These are phyloP conservation scores for Xylariaceae sp. DNA, from an alignment of 2,329 filamentous ascomycete species.

Conservation along the genomic window DNA sequence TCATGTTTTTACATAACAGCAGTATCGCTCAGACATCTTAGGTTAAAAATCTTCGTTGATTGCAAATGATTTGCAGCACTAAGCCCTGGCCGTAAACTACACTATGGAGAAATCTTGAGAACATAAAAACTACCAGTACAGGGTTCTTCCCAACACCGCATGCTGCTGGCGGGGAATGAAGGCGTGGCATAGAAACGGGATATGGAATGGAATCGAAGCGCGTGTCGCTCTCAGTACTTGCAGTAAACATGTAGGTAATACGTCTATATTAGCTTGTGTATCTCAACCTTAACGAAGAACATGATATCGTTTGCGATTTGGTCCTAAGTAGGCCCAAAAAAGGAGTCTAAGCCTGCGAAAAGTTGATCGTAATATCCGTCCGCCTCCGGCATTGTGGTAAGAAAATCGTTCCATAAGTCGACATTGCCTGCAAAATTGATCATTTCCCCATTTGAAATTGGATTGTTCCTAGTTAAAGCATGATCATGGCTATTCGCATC, in stretches of 20 bases:
- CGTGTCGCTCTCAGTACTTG: no score
- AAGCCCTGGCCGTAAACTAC: no score
- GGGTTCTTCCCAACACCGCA: no score
- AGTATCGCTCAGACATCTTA: no score
- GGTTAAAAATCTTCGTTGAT: no score
- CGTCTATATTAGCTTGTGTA: no score
- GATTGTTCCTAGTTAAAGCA: neutral
- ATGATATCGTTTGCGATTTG: neutral
- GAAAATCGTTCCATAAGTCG: slow-evolving; percentile 19
- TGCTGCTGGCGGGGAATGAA: no score
- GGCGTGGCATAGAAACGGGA: neutral
- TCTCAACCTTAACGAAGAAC: neutral
- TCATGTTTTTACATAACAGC: no score
- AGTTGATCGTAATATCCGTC: slow-evolving; percentile 24
- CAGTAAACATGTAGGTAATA: no score
- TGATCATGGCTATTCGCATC: neutral
- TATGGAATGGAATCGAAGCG: neutral
- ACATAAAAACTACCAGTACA: no score
- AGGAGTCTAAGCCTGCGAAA: slow-evolving; percentile 22
- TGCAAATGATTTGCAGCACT: no score
- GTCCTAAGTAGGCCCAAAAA: slow-evolving; percentile 15
- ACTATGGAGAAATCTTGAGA: no score
- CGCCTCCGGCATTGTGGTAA: slow-evolving; percentile 10
- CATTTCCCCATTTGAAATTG: slow-evolving; percentile 4
- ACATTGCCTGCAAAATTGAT: slow-evolving; percentile 7